Evolutionary conservation across 2,329 filamentous ascomycete species (phyloP), one percentile per base, ranked within the genome.

Genomic region (Ceratocystis variospora): DNA sequence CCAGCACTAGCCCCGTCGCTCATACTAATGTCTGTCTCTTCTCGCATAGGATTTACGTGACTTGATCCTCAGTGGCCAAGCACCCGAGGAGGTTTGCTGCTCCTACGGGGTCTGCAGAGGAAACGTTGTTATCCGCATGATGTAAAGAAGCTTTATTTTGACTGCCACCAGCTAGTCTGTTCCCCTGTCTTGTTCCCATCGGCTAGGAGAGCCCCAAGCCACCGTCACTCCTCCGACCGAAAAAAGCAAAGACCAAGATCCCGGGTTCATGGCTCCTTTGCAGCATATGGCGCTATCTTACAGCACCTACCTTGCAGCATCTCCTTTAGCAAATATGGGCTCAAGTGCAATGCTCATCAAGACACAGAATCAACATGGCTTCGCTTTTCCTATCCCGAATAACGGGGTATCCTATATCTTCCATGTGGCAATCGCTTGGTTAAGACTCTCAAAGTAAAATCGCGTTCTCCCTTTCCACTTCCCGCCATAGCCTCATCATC

Each of bases 21-120:
- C 31, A 68, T 65, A 57, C 22, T 46, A 8, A 37, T 15, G 22
- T n/a, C 22, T 37, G 5, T 28, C 5, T 33, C n/a, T 31, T 41
- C 19, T 12, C 6, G 10, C 57, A 33, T 59, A 69, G 68, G 53
- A 67, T 15, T 19, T 68, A 15, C 62, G 75, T 64, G 77, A 79
- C 69, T 71, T 73, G 15, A 83, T 83, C 48, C 76, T 83, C 61
- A 77, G 73, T 33, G 79, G 80, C 64, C 72, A 77, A 33, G 74
- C 80, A 68, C 75, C 76, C 22, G 76, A 79, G n/a, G 77, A 80
- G 33, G 77, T 73, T 12, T 83, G 81, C 72, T 83, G 81, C 72
- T 79, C 78, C n/a, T 81, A 82, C 68, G 80, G 81, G 62, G 74
- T 74, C 44, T 83, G 80, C 73, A 78, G 79, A 66, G 77, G 77